Percentiles rank a stretch among this genome's conserved stretches.
Evolutionary conservation across 2,329 filamentous ascomycete species (phyloP).

Genomic region (Claviceps spartinae): DNA sequence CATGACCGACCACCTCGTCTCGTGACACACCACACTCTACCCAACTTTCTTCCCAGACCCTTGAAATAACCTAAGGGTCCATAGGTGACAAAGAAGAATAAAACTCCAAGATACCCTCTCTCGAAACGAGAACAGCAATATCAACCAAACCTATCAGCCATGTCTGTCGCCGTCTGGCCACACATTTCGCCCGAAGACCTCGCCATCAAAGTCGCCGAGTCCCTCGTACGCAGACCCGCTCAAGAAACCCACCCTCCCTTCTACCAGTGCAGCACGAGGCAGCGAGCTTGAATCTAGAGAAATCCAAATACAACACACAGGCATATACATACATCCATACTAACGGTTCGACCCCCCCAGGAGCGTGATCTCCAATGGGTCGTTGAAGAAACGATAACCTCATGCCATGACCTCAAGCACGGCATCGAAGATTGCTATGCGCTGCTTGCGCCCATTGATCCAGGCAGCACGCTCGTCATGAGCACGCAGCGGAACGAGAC

Average conservation of each 20-base stretch:
- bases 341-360: conserved; percentile 14
- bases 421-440: conserved; percentile 82
- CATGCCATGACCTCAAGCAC: conserved; percentile 37
- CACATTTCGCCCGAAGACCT: conserved; percentile 35
- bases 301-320: neutral
- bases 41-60: too few species aligned
- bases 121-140: neutral
- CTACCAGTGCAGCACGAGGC: neutral
- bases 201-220: conserved; percentile 33
- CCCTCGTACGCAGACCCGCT: conserved; percentile 29
- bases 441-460: conserved; percentile 71
- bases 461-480: conserved; percentile 78
- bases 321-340: neutral
- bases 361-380: conserved; percentile 43
- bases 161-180: conserved; percentile 49
- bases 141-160: conserved; percentile 14
- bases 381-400: conserved; percentile 32
- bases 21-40: too few species aligned
- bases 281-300: neutral
- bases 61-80: too few species aligned
- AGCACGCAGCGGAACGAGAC: conserved; percentile 77
- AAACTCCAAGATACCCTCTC: neutral
- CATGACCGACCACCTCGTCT: too few species aligned
- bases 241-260: neutral
- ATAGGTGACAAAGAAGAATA: too few species aligned